Evolutionary conservation across 257 asterid species (phyloP), one percentile per base, ranked within the genome.

Genomic region (Salvia splendens): DNA sequence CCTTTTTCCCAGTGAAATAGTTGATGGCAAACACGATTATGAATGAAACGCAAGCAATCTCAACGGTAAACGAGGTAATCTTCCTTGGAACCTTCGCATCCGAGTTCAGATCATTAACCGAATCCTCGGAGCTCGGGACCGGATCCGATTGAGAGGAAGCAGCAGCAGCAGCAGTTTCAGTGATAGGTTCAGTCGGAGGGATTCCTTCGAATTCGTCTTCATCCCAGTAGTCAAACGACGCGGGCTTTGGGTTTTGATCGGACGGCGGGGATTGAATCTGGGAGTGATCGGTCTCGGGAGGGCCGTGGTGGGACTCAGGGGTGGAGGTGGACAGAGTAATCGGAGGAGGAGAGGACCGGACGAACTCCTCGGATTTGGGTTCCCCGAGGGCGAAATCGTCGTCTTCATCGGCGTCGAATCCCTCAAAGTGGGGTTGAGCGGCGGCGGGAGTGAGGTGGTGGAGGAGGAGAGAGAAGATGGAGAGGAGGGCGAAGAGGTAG

Each of bases 171-270:
- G 72, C 68, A 12, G 82, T 72, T 65, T 73, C 87, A 38, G 77
- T 30, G 24, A 60, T 52, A 64, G 58, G 82, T n/a, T 73, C 64
- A 33, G 42, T 62, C 59, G 66, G 67, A 78, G 9, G 76, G 57
- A 92, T 72, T 3, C 98, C 98, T 71, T 92, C 98, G 48, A 92
- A 92, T 59, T 92, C 98, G 70, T 92, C 98, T 48, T 92, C 98
- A 52, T 92, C 96, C 98, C 96, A 92, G 74, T 79, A 74, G 0
- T 86, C 89, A 52, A 83, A 85, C 42, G 89, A 74, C 48, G 82
- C 85, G 5, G 84, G 75, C 65, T 64, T 70, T 3, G 81, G 74
- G 59, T 64, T 73, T 28, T 72, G 78, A 73, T 91, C 95, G 54
- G 85, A 65, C 12, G 89, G 75, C 68, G 77, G 80, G 12, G 84